Conservation (phyloP, 768 basidiomycete species). For the Rhizopogon salebrosus region DNA sequence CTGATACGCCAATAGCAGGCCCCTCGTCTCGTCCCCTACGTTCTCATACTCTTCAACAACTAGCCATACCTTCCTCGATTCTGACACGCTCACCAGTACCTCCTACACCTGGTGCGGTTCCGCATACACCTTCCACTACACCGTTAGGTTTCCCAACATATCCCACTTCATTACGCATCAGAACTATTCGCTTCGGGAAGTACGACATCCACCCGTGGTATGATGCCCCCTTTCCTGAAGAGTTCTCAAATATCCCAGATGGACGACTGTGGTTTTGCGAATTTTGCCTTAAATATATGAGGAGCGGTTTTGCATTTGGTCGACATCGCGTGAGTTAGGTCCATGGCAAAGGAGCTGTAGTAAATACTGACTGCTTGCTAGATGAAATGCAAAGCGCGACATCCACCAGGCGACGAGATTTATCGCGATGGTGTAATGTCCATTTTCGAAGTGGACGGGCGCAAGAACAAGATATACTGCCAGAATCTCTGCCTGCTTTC, state of each 20-base stretch:
- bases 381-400: slow-evolving; percentile 92
- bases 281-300: slow-evolving; percentile 98
- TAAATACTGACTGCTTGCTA: slow-evolving; percentile 28
- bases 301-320: slow-evolving; percentile 79
- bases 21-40: slow-evolving; percentile 61
- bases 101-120: slow-evolving; percentile 29
- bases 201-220: slow-evolving; percentile 98
- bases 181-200: slow-evolving; percentile 82
- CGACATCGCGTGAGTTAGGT: slow-evolving; percentile 69
- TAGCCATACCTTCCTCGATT: slow-evolving; percentile 24
- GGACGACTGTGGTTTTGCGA: slow-evolving; percentile 96
- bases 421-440: slow-evolving; percentile 86
- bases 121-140: slow-evolving; percentile 29
- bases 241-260: slow-evolving; percentile 89
- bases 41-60: slow-evolving; percentile 42
- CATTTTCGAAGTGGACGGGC: slow-evolving; percentile 96
- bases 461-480: slow-evolving; percentile 99
- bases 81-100: slow-evolving; percentile 31
- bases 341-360: slow-evolving; percentile 1
- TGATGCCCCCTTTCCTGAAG: slow-evolving; percentile 97
- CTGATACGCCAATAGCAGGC: slow-evolving; percentile 40
- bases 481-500: slow-evolving; percentile 96
- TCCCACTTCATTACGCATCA: slow-evolving; percentile 59
- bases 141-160: slow-evolving; percentile 22
- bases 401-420: slow-evolving; percentile 98